These are phyloP conservation scores for Hypoxylon sp. DNA, from an alignment of 2,329 filamentous ascomycete genomes.

Conservation along the genomic window DNA sequence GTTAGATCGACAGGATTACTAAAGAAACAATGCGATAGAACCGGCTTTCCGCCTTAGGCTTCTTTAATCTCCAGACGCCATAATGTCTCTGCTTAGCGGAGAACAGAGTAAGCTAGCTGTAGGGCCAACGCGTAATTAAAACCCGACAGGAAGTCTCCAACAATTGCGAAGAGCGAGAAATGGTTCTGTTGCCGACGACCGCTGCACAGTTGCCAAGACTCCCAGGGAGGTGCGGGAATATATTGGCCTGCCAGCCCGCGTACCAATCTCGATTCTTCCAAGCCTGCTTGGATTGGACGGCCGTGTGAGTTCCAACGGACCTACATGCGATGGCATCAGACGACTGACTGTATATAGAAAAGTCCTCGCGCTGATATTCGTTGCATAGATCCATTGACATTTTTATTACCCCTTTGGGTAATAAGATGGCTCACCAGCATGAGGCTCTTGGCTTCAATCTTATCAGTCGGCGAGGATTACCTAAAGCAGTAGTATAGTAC, in stretches of 20 bases:
- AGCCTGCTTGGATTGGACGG: conserved; percentile 32
- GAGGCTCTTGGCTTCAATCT: conserved; percentile 20
- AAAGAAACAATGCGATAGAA: conserved; percentile 35
- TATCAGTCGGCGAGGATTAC: conserved; percentile 23
- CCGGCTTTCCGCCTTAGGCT: conserved; percentile 29
- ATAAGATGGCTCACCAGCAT: conserved; percentile 3
- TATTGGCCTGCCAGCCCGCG: conserved; percentile 37
- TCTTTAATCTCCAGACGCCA: conserved; percentile 24
- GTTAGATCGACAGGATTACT: conserved; percentile 41
- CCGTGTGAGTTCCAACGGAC: conserved; percentile 10
- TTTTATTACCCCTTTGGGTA: conserved; percentile 5
- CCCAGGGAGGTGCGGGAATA: conserved; percentile 40
- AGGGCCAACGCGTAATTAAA: conserved; percentile 37
- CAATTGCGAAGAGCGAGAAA: conserved; percentile 26
- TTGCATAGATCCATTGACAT: neutral
- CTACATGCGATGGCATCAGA: conserved; percentile 9
- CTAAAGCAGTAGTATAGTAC: conserved; percentile 10
- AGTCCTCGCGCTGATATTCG: neutral
- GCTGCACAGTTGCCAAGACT: conserved; percentile 36
- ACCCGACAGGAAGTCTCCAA: conserved; percentile 20
- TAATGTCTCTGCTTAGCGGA: conserved; percentile 30
- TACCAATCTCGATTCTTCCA: conserved; percentile 40
- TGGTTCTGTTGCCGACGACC: conserved; percentile 37
- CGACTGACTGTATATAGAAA: conserved; percentile 1
- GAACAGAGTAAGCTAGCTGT: conserved; percentile 38